Conservation (phyloP, 768 basidiomycete species). For the Suillus alpinus region DNA sequence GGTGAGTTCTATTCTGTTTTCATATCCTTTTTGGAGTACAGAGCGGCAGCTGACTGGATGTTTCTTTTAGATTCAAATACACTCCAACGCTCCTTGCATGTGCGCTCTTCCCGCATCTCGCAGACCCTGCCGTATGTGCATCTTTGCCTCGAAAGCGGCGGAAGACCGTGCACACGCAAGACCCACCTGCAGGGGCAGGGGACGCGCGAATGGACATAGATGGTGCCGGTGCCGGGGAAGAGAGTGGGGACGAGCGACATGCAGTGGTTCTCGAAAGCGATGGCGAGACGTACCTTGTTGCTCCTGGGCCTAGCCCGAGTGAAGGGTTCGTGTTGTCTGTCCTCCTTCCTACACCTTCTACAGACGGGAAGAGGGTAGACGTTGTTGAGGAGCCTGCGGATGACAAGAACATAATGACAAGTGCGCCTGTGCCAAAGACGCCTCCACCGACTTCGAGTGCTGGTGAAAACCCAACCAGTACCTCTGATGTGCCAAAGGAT, state of each 20-base stretch:
- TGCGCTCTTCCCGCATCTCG: conserved; percentile 42
- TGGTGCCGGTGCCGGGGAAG: conserved; percentile 7
- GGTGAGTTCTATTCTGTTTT: conserved; percentile 34
- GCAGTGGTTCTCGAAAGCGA: conserved; percentile 26
- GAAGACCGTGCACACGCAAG: conserved; percentile 12
- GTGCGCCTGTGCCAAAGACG: background rate
- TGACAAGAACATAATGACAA: background rate
- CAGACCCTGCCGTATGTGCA: conserved; percentile 11
- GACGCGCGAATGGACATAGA: conserved; percentile 10
- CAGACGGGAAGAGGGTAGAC: background rate
- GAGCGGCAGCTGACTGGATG: background rate
- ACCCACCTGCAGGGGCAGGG: conserved; percentile 1
- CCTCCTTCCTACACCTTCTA: background rate
- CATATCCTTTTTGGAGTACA: background rate
- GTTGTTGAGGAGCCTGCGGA: background rate
- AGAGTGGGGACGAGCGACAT: conserved; percentile 8
- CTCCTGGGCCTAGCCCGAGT: conserved; percentile 4
- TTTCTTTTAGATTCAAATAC: conserved; percentile 49
- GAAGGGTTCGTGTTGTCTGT: conserved; percentile 6
- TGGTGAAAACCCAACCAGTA: background rate
- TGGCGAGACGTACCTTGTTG: conserved; percentile 21
- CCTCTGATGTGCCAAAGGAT: background rate
- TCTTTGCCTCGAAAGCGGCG: conserved; percentile 27
- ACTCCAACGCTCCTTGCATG: conserved; percentile 40
- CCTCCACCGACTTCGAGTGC: background rate